phyloP scores from a whole-genome alignment of 1,284 basidiomycete genomes.

The Ustilago shanxiensis region DNA sequence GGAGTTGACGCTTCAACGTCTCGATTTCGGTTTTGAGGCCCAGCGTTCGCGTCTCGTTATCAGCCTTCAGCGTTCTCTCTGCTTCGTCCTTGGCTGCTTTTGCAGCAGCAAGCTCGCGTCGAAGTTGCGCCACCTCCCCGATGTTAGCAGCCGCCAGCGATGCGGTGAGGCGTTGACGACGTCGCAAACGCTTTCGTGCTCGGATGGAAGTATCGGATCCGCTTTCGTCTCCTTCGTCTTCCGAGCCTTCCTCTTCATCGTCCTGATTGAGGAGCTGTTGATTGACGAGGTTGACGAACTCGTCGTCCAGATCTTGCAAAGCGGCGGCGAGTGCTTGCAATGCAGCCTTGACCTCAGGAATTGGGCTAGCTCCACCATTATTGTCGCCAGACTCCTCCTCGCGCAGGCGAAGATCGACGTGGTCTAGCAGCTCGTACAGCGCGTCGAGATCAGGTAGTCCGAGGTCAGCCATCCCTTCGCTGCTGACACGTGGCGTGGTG shows the following conservation, averaged over 20 bases:
- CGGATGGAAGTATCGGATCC: constrained; percentile 50
- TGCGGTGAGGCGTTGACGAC: constrained; percentile 30
- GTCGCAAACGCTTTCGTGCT: constrained; percentile 27
- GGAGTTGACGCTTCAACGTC: constrained; percentile 28
- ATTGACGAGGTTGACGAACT: constrained; percentile 60
- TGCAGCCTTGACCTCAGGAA: constrained; percentile 53
- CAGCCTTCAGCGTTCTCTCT: constrained; percentile 26
- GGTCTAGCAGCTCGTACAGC: constrained; percentile 55
- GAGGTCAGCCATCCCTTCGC: constrained; percentile 47
- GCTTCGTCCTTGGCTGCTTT: constrained; percentile 33
- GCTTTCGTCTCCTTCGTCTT: constrained; percentile 38
- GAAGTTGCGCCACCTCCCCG: constrained; percentile 28
- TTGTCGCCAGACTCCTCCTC: constrained; percentile 30
- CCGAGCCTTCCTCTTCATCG: constrained; percentile 37
- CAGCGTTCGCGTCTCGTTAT: constrained; percentile 16
- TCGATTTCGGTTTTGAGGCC: constrained; percentile 39
- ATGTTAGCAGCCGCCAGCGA: constrained; percentile 31
- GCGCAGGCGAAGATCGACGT: constrained; percentile 44
- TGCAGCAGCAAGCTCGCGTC: constrained; percentile 24
- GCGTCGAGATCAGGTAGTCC: constrained; percentile 51
- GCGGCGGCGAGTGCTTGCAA: constrained; percentile 47
- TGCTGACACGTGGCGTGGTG: constrained; percentile 51
- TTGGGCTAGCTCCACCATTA: constrained; percentile 30
- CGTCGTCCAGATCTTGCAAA: constrained; percentile 57
- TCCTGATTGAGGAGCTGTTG: constrained; percentile 50